A percentile compares a stretch with the other conserved stretches of the same genome.
These are phyloP conservation scores for Chamaecyparis obtusa DNA, from an alignment of 75 land plant species.

Conservation along the genomic window DNA sequence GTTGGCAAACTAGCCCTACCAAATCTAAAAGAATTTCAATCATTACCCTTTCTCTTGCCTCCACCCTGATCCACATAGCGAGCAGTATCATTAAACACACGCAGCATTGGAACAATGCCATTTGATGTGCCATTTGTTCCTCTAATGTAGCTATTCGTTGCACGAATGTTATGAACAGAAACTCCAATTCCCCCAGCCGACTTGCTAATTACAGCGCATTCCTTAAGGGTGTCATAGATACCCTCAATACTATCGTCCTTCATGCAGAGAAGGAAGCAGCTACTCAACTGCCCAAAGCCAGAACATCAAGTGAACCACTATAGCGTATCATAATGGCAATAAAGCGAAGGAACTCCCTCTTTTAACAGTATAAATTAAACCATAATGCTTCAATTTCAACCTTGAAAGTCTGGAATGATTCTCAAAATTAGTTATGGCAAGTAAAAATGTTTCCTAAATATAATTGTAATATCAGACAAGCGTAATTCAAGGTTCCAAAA, in stretches of 20 bases:
- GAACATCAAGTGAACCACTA: not conserved
- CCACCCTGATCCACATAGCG: slow-evolving; percentile 57
- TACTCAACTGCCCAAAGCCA: slow-evolving; percentile 33
- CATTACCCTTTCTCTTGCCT: slow-evolving; percentile 51
- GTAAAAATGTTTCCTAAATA: not conserved
- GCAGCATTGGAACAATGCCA: slow-evolving; percentile 52
- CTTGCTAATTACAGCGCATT: slow-evolving; percentile 53
- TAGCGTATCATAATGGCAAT: not conserved
- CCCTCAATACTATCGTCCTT: slow-evolving; percentile 56
- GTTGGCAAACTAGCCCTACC: not conserved
- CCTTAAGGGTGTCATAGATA: slow-evolving; percentile 47
- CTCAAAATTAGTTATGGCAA: not conserved
- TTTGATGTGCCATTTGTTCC: slow-evolving; percentile 55
- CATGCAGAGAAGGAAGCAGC: slow-evolving; percentile 57
- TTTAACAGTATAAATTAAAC: not conserved
- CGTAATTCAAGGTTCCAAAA: not conserved
- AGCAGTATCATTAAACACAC: slow-evolving; percentile 56
- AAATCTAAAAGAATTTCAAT: not conserved
- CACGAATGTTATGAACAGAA: slow-evolving; percentile 41
- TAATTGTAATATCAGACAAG: not conserved
- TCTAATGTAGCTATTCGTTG: slow-evolving; percentile 45
- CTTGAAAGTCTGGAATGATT: not conserved
- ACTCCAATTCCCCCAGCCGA: slow-evolving; percentile 54
- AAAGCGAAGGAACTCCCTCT: not conserved
- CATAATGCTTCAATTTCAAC: not conserved